Base-by-base conservation (phyloP, 2,329 filamentous ascomycete species). In the Colletotrichum gigasporum region DNA sequence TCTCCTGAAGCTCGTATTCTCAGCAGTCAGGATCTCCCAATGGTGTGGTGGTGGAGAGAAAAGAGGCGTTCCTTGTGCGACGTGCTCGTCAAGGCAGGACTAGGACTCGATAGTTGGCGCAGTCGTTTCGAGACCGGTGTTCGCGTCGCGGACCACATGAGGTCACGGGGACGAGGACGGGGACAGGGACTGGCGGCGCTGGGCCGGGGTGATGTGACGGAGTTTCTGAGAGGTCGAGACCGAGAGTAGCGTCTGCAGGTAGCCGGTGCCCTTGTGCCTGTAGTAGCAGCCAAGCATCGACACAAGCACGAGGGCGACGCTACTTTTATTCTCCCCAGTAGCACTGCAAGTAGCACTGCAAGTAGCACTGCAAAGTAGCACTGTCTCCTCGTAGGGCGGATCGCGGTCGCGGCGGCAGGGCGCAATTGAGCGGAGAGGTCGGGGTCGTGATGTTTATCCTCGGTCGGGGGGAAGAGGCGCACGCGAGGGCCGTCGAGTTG, bases 41-140 rank as follows among this genome's bases (percentile, higher is more conserved):
- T 77, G 69, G 71, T 69, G 66, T 71, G 68, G 69, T 65, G 62
- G 67, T 67, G 71, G 70, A 72, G 67, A 70, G 71, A 66, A 67
- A 68, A 69, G 70, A 69, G 71, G 71, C 72, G 71, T 70, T 70
- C 59, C 69, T 70, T 72, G 75, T 78, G 71, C 68, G 67, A 78
- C 73, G 65, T 67, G 60, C 48, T 67, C 45, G 66, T 59, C 50
- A 64, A 63, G 39, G 60, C 55, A 58, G 45, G 60, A 65, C 41
- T 35, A 54, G 45, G 55, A 60, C 41, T 66, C 57, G 67, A 68
- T 67, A 70, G 68, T 63, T 67, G 66, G 56, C 51, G 41, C 56
- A 55, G 65, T 45, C 63, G 62, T 65, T 42, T 65, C 50, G 64
- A 65, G 64, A 64, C 61, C 55, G 63, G 60, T 54, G 45, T 53